A percentile compares a stretch with the other conserved stretches of the same genome.
Conservation (phyloP, 495 filamentous ascomycete genomes). For the Massariosphaeria phaeospora region DNA sequence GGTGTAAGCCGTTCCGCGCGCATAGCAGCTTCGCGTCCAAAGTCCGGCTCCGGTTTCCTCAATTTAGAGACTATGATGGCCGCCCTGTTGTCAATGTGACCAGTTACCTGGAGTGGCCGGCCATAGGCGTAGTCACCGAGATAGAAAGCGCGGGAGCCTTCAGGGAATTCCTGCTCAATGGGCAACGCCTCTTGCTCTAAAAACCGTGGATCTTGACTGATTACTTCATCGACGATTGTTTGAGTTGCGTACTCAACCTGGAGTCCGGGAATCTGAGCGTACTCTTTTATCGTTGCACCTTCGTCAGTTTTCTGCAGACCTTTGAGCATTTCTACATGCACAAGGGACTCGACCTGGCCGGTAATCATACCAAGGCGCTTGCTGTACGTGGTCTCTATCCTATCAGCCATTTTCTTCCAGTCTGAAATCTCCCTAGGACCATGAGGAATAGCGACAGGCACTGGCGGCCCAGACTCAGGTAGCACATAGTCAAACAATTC, state of each 20-base stretch:
- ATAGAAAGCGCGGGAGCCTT: constrained; percentile 79
- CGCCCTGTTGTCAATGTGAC: constrained; percentile 66
- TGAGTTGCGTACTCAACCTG: constrained; percentile 91
- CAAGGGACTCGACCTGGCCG: constrained; percentile 77
- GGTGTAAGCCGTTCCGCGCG: constrained; percentile 60
- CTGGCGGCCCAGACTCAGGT: constrained; percentile 50
- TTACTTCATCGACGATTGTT: constrained; percentile 79
- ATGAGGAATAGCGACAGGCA: constrained; percentile 63
- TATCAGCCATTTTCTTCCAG: constrained; percentile 75
- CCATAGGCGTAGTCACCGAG: constrained; percentile 95
- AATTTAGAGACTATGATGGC: constrained; percentile 68
- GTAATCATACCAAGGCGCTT: constrained; percentile 85
- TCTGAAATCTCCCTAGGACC: constrained; percentile 71
- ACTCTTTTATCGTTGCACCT: constrained; percentile 89
- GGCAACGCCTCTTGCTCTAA: constrained; percentile 79
- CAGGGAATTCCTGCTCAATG: constrained; percentile 87
- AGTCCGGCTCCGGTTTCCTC: constrained; percentile 69
- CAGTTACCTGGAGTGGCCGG: constrained; percentile 75
- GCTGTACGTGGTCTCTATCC: constrained; percentile 80
- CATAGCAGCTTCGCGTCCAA: constrained; percentile 65
- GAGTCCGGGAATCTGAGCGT: constrained; percentile 78
- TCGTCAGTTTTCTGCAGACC: constrained; percentile 87
- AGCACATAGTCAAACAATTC: constrained; percentile 88
- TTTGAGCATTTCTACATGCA: constrained; percentile 88
- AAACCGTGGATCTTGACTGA: constrained; percentile 89